phyloP scores from a whole-genome alignment of 73 alveolate genomes.

The Paramecium octaurelia region DNA sequence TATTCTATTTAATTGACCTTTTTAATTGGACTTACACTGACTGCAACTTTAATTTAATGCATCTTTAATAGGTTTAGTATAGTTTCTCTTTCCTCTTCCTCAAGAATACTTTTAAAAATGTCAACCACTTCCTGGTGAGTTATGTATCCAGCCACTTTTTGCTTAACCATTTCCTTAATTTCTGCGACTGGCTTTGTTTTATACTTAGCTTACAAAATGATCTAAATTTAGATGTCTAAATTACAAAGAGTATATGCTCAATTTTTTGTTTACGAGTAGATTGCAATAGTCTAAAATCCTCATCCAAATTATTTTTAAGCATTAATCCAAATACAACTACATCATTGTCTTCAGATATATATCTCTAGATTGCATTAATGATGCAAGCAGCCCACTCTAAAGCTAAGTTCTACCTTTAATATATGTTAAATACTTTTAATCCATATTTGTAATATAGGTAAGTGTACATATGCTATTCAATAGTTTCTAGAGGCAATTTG shows the following conservation, averaged over 20 bases:
- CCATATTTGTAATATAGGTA: constrained; percentile 86
- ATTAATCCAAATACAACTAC: constrained; percentile 84
- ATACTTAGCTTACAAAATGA: constrained; percentile 74
- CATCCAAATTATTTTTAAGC: constrained; percentile 84
- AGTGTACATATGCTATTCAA: constrained; percentile 88
- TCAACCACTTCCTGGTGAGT: constrained; percentile 77
- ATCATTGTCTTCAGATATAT: constrained; percentile 77
- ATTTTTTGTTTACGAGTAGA: constrained; percentile 70
- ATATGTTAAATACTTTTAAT: constrained; percentile 50
- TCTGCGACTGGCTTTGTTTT: constrained; percentile 76
- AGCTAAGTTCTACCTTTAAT: constrained; percentile 61
- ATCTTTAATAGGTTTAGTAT: not conserved
- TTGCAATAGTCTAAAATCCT: constrained; percentile 76
- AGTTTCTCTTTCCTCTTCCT: not conserved
- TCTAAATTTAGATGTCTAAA: not conserved
- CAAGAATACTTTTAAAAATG: constrained; percentile 66
- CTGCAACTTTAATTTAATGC: not conserved
- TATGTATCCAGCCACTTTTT: constrained; percentile 66
- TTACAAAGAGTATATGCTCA: constrained; percentile 65
- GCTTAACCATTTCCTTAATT: constrained; percentile 64
- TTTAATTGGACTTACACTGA: not conserved
- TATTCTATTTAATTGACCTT: not conserved
- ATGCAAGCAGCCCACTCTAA: constrained; percentile 88
- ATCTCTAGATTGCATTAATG: constrained; percentile 77
- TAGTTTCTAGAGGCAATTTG: constrained; percentile 80